Base-by-base conservation (phyloP, 106 monocot genomes). In the Phalaenopsis equestris region DNA sequence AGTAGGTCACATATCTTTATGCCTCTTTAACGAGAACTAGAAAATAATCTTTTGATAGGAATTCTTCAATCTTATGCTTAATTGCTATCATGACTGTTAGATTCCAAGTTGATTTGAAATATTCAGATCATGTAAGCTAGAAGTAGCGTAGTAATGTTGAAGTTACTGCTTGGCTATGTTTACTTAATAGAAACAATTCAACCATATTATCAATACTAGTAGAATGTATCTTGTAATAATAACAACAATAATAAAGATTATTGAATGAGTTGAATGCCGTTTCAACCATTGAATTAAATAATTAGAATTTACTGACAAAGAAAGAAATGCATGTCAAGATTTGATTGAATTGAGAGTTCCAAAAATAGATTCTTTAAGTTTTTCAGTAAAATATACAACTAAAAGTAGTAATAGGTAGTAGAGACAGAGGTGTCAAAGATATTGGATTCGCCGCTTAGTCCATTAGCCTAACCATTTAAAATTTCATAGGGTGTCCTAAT, bases 141-240 rank as follows among this genome's bases (percentile, higher is more conserved):
- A 61, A 61, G 14, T 21, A 39, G 38, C 70, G 39, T 65, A 65
- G 1, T 24, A 6, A 65, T 65, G 64, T 70, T 41, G 14, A 70
- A 70, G 70, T 70, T 65, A 70, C 2, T 37, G 38, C 15, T 4
- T 70, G 2, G 38, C 39, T 39, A 70, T 39, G 12, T 39, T 70
- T 70, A 74, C n/a, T 74, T 18, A 19, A 74, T 74, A 42, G 19
- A 74, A 45, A 45, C 74, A 9, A 74, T 74, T 74, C 74, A 74
- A 74, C 14, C 43, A 6, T 19, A 42, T 15, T 6, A 74, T 74
- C 43, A 42, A 74, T 43, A 39, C 42, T n/a, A 74, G 19, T 15
- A 61, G 10, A n/a, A 61, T 61, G 6, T 61, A 61, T 61, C n/a
- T 2, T 61, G 21, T 61, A 6, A 61, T n/a, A 61, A 61, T 0